Evolutionary conservation across 257 asterid genomes (phyloP).

Genomic region (Petunia axillaris): DNA sequence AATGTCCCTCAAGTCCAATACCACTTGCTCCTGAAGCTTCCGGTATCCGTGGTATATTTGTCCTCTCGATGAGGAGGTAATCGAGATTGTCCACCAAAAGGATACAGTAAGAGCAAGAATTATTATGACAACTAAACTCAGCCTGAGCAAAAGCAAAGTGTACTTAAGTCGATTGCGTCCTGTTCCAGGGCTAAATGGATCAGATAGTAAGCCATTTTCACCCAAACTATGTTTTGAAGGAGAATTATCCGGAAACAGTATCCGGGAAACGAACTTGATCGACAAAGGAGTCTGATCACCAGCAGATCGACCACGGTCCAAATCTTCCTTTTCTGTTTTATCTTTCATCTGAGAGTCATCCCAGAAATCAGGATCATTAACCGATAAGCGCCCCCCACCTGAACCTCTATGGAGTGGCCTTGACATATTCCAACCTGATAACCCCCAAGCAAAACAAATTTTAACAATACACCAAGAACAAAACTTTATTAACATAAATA

Average conservation of each 20-base stretch:
- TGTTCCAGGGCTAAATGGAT: slow-evolving; percentile 65
- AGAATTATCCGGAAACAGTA: slow-evolving; percentile 54
- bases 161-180: slow-evolving; percentile 65
- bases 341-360: slow-evolving; percentile 88
- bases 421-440: slow-evolving; percentile 67
- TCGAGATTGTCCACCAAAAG: slow-evolving; percentile 92
- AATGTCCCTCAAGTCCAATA: slow-evolving; percentile 82
- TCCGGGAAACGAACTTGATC: slow-evolving; percentile 58
- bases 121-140: slow-evolving; percentile 75
- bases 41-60: slow-evolving; percentile 77
- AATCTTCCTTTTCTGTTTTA: slow-evolving; percentile 74
- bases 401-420: slow-evolving; percentile 95
- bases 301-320: slow-evolving; percentile 47
- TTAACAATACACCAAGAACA: slow-evolving; percentile 26
- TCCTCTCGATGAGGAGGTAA: slow-evolving; percentile 74
- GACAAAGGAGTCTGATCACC: slow-evolving; percentile 51
- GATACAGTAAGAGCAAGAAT: slow-evolving; percentile 87
- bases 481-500: slow-evolving; percentile 11
- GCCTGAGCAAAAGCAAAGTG: slow-evolving; percentile 54
- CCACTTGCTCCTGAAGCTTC: slow-evolving; percentile 83
- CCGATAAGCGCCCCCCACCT: slow-evolving; percentile 61
- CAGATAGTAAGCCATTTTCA: slow-evolving; percentile 71
- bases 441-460: slow-evolving; percentile 39
- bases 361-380: slow-evolving; percentile 60
- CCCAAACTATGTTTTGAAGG: slow-evolving; percentile 58